Evolutionary conservation across 1,284 basidiomycete genomes (phyloP), one percentile per base, ranked within the genome.

Genomic region (Cystobasidiaceae sp.): DNA sequence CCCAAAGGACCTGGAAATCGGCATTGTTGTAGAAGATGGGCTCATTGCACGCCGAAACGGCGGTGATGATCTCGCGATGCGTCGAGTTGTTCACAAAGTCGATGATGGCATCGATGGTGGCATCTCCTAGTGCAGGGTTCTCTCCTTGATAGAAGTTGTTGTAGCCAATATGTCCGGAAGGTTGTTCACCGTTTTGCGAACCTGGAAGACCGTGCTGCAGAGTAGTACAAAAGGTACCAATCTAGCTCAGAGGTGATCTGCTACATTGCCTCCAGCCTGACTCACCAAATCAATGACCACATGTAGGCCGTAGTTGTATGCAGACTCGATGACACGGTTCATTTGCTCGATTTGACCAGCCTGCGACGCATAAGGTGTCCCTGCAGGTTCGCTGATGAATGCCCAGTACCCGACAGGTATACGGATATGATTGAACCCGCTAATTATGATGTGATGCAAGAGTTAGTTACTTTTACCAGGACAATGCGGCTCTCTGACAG

Each of bases 251-350:
- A 11, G n/a, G n/a, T 11, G 37, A n/a, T 11, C 37, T 39, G 37
- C 37, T 39, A n/a, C 11, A 11, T 39, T 39, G n/a, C 37, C n/a
- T 39, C 37, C 11, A 11, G 37, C n/a, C 32, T 13, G 3, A 28
- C 54, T 44, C 21, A 56, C 54, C 1, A 78, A 68, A 63, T 79
- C 78, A 50, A 79, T 71, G 65, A 78, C 68, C 37, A 76, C 75
- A 65, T 79, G 78, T 72, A 79, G 78, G 51, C 71, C 70, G 43
- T 77, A 74, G 21, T 68, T 66, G 68, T 78, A 74, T 0, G 86
- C 86, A 73, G 86, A 87, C 0, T 83, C 81, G 17, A 71, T 62
- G 30, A 72, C 30, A 8, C 70, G 60, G 50, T 67, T 64, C 57
- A 73, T 43, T 52, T 72, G 68, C 33, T 46, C 69, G 30, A 72